Base-by-base conservation (phyloP, 768 basidiomycete genomes). In the Chalciporus sphaerocephalus region DNA sequence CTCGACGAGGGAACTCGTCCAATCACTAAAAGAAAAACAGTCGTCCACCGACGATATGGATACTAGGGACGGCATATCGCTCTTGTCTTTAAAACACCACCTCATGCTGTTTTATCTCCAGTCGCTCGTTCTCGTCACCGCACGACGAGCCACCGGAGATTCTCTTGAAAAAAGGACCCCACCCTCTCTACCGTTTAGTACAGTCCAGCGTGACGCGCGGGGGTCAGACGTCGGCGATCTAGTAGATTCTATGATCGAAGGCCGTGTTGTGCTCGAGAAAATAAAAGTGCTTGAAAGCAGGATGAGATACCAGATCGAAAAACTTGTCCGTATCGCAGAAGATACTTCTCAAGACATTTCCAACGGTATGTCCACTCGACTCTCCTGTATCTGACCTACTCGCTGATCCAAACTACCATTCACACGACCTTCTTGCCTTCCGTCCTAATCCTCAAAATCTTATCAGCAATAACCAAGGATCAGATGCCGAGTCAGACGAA, bases 231-330 rank as follows among this genome's bases (percentile, higher is more conserved):
- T 75, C 0, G 90, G 90, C 2, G 90, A 94, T 62, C 57, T 90
- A 6, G 83, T 92, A 6, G 86, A 89, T 55, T 78, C 80, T 1
- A 77, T 92, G 72, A 75, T 94, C 24, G 82, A 95, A 59, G 75
- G 78, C 16, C 80, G 92, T 11, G 71, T 93, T 35, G 80, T 91
- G 8, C 76, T 98, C 36, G 96, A 99, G 61, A 97, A 96, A 69
- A 75, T 87, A 38, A 85, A 85, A 48, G 75, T 80, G 0, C 74
- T 99, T 18, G 94, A 98, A 66, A 74, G 74, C 42, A 83, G 88
- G 59, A 87, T 99, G 77, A 81, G 78, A 38, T 97, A 99, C 64
- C 96, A 98, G 63, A 91, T 99, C 56, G 92, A 97, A 54, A 97
- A 98, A 62, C 79, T 99, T 15, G 79, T 94, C 21, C 77, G 80